Conservation (phyloP, 805 yeast genomes). For the Metschnikowia noctiluminum region DNA sequence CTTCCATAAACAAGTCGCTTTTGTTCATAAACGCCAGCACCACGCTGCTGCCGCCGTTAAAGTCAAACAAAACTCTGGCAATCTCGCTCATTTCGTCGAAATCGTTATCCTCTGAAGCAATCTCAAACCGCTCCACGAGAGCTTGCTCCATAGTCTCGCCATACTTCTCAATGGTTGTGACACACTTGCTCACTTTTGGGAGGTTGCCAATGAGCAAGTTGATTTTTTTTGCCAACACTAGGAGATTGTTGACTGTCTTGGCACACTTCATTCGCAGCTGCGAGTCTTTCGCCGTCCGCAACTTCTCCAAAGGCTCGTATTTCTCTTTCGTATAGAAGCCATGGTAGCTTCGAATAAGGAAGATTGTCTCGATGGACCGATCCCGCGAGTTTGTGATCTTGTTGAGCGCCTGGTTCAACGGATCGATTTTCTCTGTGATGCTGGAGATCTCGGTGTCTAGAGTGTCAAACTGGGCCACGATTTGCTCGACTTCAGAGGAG, state of each 20-base stretch:
- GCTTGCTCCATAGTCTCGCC: slow-evolving; percentile 75
- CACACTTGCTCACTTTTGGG: slow-evolving; percentile 40
- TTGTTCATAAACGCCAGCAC: slow-evolving; percentile 79
- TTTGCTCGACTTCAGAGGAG: slow-evolving; percentile 43
- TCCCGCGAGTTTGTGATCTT: slow-evolving; percentile 70
- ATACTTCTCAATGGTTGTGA: slow-evolving; percentile 55
- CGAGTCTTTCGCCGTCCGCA: slow-evolving; percentile 46
- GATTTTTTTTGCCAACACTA: slow-evolving; percentile 62
- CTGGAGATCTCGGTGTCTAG: slow-evolving; percentile 53
- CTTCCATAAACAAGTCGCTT: slow-evolving; percentile 62
- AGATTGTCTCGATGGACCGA: slow-evolving; percentile 66
- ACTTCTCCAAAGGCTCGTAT: slow-evolving; percentile 52
- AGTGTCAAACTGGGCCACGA: slow-evolving; percentile 46
- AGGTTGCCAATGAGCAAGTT: slow-evolving; percentile 36
- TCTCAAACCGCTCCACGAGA: slow-evolving; percentile 65
- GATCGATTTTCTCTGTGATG: slow-evolving; percentile 59
- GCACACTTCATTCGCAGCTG: slow-evolving; percentile 68
- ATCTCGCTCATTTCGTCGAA: slow-evolving; percentile 69
- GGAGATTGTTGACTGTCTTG: slow-evolving; percentile 58
- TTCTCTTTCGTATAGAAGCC: slow-evolving; percentile 62
- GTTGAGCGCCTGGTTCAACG: slow-evolving; percentile 66
- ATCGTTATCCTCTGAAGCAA: slow-evolving; percentile 68
- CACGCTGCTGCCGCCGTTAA: slow-evolving; percentile 81
- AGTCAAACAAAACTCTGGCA: slow-evolving; percentile 70
- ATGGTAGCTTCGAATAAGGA: slow-evolving; percentile 71